phyloP scores from a whole-genome alignment of 192 early-diverging fungal genomes.

The Umbelopsis ramanniana region DNA sequence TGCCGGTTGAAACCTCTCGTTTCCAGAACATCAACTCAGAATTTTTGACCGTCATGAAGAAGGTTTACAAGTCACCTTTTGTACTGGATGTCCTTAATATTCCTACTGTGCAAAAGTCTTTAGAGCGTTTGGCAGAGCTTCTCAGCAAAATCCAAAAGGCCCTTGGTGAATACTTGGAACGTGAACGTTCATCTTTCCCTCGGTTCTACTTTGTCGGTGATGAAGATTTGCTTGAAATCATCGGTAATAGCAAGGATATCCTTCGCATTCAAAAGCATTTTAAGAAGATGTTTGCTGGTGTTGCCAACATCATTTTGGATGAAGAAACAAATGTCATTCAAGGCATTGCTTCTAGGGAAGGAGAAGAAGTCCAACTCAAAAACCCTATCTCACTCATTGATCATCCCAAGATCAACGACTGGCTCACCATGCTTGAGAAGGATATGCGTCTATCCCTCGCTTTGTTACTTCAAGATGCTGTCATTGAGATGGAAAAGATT shows the following conservation, averaged over 20 bases:
- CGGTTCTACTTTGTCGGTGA: slow-evolving; percentile 99
- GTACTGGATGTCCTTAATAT: slow-evolving; percentile 94
- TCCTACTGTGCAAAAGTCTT: slow-evolving; percentile 91
- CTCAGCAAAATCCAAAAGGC: slow-evolving; percentile 97
- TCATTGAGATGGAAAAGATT: slow-evolving; percentile 68
- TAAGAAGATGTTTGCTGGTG: slow-evolving; percentile 99
- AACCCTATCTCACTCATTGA: slow-evolving; percentile 79
- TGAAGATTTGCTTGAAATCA: slow-evolving; percentile 99
- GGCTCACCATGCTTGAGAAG: slow-evolving; percentile 91
- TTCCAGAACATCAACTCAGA: slow-evolving; percentile 98
- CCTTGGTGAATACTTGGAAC: slow-evolving; percentile 97
- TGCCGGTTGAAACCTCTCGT: slow-evolving; percentile 94
- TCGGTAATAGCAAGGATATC: slow-evolving; percentile 97
- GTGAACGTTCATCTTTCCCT: slow-evolving; percentile 95
- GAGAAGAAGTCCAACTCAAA: slow-evolving; percentile 85
- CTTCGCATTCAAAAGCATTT: slow-evolving; percentile 97
- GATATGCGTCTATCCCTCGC: slow-evolving; percentile 94
- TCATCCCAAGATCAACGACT: slow-evolving; percentile 95
- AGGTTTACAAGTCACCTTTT: slow-evolving; percentile 98
- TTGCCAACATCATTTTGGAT: slow-evolving; percentile 79
- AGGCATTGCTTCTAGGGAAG: slow-evolving; percentile 92
- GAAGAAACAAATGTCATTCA: slow-evolving; percentile 77
- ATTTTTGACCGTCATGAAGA: slow-evolving; percentile 98
- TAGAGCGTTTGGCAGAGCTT: slow-evolving; percentile 93
- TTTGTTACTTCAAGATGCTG: slow-evolving; percentile 69